These are phyloP conservation scores for Fabrea salina DNA, from an alignment of 169 alveolate species.

Conservation along the genomic window DNA sequence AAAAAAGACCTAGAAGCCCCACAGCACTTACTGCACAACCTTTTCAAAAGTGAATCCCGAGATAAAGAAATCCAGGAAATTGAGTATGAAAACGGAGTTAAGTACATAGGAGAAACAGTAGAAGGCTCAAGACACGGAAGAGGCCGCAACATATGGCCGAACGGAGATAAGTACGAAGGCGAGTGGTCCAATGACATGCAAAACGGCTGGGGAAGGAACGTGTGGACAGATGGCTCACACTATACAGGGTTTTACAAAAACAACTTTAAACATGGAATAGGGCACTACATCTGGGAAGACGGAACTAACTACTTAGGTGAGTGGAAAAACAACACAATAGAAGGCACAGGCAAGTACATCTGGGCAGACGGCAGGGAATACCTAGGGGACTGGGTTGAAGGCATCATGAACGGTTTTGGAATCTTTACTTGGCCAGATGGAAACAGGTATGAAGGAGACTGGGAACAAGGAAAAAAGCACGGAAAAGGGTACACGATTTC, in stretches of 20 bases:
- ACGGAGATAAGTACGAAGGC: conserved; percentile 24
- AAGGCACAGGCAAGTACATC: conserved; percentile 66
- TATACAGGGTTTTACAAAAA: conserved; percentile 58
- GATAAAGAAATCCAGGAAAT: conserved; percentile 25
- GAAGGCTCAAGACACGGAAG: conserved; percentile 33
- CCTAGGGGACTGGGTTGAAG: conserved; percentile 48
- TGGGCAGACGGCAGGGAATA: conserved; percentile 66
- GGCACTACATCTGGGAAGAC: conserved; percentile 53
- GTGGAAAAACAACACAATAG: conserved; percentile 32
- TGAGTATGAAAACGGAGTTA: conserved; percentile 46
- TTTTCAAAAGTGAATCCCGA: neutral
- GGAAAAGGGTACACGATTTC: conserved; percentile 33
- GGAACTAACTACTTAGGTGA: conserved; percentile 14
- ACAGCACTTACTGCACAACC: neutral
- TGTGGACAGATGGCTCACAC: conserved; percentile 56
- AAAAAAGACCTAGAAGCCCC: neutral
- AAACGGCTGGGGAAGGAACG: neutral
- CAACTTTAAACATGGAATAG: conserved; percentile 53
- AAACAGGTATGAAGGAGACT: conserved; percentile 52
- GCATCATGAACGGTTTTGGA: conserved; percentile 58
- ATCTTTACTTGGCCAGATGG: conserved; percentile 44
- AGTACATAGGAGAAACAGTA: conserved; percentile 57
- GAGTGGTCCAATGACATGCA: conserved; percentile 1
- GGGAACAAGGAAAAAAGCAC: conserved; percentile 33
- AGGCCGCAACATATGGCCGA: neutral